Evolutionary conservation across 768 basidiomycete species (phyloP), one percentile per base, ranked within the genome.

Genomic region (Trametes sanguinea): DNA sequence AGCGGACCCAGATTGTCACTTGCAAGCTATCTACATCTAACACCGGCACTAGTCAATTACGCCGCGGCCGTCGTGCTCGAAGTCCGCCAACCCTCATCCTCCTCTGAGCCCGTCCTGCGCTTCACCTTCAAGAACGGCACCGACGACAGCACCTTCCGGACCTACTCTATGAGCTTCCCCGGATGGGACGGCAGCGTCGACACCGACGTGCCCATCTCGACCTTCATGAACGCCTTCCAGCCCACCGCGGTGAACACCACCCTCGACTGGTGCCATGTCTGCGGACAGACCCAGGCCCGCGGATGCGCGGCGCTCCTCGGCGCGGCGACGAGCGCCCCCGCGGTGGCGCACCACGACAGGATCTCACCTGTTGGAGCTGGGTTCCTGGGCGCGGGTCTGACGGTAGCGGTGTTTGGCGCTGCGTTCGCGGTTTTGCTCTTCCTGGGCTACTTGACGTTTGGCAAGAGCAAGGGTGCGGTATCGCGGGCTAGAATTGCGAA

Each of bases 81-180:
- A 74, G 78, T 87, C 50, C 83, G 85, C 62, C 77, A 83, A 57
- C 71, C 82, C 1, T 66, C 73, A 11, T 70, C 74, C 5, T 77
- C 78, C 22, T 76, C 78, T 2, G 80, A 80, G 63, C 82, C 85
- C 13, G 75, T 84, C 48, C 64, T 90, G 17, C 80, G 86, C 3
- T 81, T 90, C 74, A 82, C 80, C 62, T 88, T 90, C 76, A 87
- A 87, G 77, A 90, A 90, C 61, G 87, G 87, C 8, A 84, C 86
- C 0, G 69, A 72, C 57, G 79, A 80, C 46, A 48, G 64, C 11
- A 68, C 76, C 10, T 88, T 85, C 72, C 73, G 62, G 59, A 77
- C 77, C 2, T 84, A 84, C 74, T 40, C 66, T 17, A 63, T 75
- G 61, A 71, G 74, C 56, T 77, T 85, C 69, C 69, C 88, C 56